Conservation (phyloP, 1,139 yeast genomes). For the Suhomyces chickasaworum region DNA sequence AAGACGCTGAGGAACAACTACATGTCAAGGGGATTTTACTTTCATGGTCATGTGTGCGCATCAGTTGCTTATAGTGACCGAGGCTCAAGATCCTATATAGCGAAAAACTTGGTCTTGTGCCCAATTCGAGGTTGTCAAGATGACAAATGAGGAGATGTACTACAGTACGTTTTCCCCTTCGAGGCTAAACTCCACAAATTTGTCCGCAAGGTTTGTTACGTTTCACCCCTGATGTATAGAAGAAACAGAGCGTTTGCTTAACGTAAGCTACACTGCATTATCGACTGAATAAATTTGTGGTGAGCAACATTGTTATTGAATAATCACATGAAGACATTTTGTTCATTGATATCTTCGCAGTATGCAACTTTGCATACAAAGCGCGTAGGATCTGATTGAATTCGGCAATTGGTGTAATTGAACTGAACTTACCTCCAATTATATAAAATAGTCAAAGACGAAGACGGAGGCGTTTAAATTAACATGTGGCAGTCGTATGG, state of each 20-base stretch:
- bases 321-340: background rate
- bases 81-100: background rate
- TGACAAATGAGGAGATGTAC: background rate
- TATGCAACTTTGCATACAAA: background rate
- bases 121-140: background rate
- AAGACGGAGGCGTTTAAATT: no score
- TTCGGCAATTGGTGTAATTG: no score
- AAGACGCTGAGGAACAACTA: background rate
- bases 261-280: background rate
- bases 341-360: background rate
- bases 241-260: no score
- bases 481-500: background rate
- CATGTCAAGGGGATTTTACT: background rate
- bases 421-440: no score
- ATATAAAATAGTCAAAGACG: no score
- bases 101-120: background rate
- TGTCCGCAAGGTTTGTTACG: background rate
- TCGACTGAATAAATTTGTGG: background rate
- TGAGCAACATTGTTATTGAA: background rate
- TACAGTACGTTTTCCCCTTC: background rate
- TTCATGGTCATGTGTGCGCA: background rate
- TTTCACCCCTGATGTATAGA: slow-evolving; percentile 3
- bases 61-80: background rate
- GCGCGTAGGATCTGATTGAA: background rate
- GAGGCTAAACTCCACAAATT: background rate